Evolutionary conservation across 2,329 filamentous ascomycete genomes (phyloP).

Genomic region (Zasmidium citrigriseum): DNA sequence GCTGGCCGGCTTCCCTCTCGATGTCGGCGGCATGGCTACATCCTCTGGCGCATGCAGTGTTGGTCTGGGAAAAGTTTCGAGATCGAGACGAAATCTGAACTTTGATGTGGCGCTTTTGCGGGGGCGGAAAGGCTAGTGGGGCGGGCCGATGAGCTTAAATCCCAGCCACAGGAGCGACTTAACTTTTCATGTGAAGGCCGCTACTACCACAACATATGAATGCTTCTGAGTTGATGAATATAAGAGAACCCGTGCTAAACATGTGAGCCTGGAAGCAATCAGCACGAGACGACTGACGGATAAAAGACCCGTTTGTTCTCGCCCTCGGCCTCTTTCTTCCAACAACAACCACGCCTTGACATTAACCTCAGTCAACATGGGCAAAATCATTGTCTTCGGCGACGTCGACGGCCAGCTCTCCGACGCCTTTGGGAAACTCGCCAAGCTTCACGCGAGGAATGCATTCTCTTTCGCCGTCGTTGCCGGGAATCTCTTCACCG

Average conservation of each 20-base stretch:
- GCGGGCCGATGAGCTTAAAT: background rate
- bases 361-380: background rate
- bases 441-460: conserved; percentile 81
- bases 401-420: conserved; percentile 77
- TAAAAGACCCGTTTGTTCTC: too few species aligned
- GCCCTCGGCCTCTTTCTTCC: too few species aligned
- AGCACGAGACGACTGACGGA: too few species aligned
- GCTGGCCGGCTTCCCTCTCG: conserved; percentile 35
- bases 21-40: conserved; percentile 47
- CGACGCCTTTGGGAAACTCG: conserved; percentile 74
- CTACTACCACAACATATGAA: background rate
- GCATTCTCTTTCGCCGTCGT: conserved; percentile 83
- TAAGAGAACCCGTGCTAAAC: too few species aligned
- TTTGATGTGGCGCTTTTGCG: background rate
- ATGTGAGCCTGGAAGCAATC: too few species aligned
- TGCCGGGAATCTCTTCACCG: conserved; percentile 77
- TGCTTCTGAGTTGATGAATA: background rate
- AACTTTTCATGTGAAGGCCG: background rate
- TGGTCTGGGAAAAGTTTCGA: background rate
- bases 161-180: background rate
- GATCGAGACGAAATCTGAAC: background rate
- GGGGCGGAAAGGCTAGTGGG: background rate
- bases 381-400: conserved; percentile 73
- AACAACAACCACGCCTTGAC: background rate
- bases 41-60: conserved; percentile 7